Base-by-base conservation (phyloP, 352 stramenopile genomes). In the Globisporangium cystogenes region DNA sequence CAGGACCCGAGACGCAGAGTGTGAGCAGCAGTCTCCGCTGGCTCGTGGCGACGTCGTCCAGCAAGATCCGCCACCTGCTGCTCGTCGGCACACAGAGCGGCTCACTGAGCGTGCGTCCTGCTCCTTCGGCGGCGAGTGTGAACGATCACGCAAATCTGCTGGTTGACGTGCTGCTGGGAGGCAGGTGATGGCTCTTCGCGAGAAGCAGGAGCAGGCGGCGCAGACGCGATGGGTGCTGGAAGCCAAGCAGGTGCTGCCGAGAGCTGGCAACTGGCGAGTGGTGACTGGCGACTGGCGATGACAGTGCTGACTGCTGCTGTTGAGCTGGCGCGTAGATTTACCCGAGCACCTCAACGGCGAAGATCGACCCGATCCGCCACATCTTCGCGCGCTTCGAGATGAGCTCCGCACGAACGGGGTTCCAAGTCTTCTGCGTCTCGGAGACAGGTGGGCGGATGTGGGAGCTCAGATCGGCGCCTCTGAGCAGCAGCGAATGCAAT, bases 51-150 rank as follows among this genome's bases (percentile, higher is more conserved):
- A 52, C 53, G 18, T 35, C 53, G 3, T 3, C 45, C 1, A 16
- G 20, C 35, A 51, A 18, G 6, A 68, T 41, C 21, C 35, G 57
- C 12, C 45, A 70, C 18, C 62, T 74, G 39, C 39, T 81, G 4
- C 49, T 81, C 36, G 58, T 54, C 4, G 71, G 71, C 14, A 72
- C 62, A 8, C 52, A 64, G 44, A 63, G 74, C 31, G 66, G 71
- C 16, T 72, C 71, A 8, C 29, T 78, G n/a, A 70, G 21, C 48
- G 71, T 78, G 61, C 29, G 68, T 62, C 4, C 33, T 39, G 5
- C 6, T 1, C 11, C 8, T 0, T 35, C 8, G 8, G 10, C 10
- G 10, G 7, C 29, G 10, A 35, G 8, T 12, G 10, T 35, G 29
- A 8, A 12, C 12, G 7, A 8, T 12, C 10, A 12, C 3, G 33